These are phyloP conservation scores for Dendrobium catenatum DNA, from an alignment of 106 monocot species.

Conservation along the genomic window DNA sequence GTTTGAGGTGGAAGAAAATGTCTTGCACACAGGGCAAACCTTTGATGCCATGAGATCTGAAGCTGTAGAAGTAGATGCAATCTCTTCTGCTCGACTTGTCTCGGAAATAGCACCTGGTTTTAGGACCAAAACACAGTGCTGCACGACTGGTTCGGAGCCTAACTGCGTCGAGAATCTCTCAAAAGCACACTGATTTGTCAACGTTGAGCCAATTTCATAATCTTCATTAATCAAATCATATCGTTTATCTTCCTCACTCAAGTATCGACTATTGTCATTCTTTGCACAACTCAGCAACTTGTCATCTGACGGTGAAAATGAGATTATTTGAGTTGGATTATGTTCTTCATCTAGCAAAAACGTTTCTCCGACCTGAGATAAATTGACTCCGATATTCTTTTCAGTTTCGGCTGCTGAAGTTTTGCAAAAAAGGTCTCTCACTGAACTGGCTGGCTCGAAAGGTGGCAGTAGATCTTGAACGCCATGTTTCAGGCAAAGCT, in stretches of 20 bases:
- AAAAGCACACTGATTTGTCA: not conserved
- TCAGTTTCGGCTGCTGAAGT: not conserved
- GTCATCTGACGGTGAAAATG: not conserved
- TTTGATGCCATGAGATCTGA: constrained; percentile 70
- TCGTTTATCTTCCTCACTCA: not conserved
- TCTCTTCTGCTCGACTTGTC: constrained; percentile 20
- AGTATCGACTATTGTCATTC: not conserved
- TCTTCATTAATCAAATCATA: not conserved
- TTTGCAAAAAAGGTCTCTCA: constrained; percentile 20
- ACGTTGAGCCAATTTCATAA: not conserved
- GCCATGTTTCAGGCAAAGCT: constrained; percentile 65
- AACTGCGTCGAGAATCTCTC: not conserved
- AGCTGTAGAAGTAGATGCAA: constrained; percentile 30
- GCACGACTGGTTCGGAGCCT: constrained; percentile 11
- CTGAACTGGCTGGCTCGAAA: constrained; percentile 66
- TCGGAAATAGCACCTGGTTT: constrained; percentile 1
- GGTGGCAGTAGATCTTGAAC: constrained; percentile 60
- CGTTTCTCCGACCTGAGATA: not conserved
- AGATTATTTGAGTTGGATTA: not conserved
- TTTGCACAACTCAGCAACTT: not conserved
- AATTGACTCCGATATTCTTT: not conserved
- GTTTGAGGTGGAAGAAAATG: constrained; percentile 65
- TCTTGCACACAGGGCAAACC: constrained; percentile 71
- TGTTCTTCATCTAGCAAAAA: not conserved
- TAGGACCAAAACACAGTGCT: constrained; percentile 41